Conservation (phyloP, 2,329 filamentous ascomycete genomes). For the Monosporascus sp. region DNA sequence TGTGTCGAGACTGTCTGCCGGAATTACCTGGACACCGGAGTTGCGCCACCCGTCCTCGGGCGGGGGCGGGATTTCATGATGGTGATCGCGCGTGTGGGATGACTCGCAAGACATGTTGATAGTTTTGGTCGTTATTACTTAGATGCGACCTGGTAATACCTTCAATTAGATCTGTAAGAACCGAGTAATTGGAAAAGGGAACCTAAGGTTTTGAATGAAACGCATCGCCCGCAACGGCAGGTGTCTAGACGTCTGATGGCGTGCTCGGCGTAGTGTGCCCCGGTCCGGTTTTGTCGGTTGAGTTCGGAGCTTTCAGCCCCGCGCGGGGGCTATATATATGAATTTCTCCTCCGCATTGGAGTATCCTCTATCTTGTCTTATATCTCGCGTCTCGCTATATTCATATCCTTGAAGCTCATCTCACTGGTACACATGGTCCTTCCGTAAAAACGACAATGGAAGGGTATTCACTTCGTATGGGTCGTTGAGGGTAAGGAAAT, state of each 20-base stretch:
- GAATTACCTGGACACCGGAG: slow-evolving; percentile 35
- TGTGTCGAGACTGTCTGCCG: slow-evolving; percentile 32
- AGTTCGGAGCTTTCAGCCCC: background rate
- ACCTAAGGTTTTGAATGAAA: no score
- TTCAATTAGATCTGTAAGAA: background rate
- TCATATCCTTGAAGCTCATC: no score
- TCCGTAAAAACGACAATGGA: no score
- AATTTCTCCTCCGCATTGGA: background rate
- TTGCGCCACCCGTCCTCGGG: slow-evolving; percentile 27
- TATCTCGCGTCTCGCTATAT: no score
- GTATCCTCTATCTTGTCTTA: no score
- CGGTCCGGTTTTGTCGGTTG: background rate
- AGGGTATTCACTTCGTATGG: no score
- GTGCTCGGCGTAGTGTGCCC: background rate
- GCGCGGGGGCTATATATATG: background rate
- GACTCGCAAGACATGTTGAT: slow-evolving; percentile 1
- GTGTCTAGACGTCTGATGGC: background rate
- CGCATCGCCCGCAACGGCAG: background rate
- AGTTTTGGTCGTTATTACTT: background rate
- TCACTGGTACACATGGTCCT: no score
- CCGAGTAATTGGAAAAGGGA: background rate
- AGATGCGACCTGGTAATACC: no score
- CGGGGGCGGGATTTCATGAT: slow-evolving; percentile 1
- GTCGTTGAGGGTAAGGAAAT: no score
- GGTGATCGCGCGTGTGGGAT: background rate